Conservation (phyloP, 1,284 basidiomycete genomes). For the Fistulina hepatica region DNA sequence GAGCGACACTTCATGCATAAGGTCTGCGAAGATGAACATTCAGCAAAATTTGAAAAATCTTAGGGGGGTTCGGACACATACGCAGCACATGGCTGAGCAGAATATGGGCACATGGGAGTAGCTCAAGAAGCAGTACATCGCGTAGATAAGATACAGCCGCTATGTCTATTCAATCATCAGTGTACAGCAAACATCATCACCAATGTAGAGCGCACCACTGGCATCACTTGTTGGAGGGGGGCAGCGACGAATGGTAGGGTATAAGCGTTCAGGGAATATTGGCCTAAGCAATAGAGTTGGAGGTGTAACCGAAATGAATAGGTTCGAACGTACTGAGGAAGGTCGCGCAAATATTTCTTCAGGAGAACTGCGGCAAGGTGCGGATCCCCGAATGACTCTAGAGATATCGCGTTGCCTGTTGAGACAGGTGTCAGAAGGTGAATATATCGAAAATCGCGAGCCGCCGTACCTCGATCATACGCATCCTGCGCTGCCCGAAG, state of each 20-base stretch:
- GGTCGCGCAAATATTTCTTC: constrained; percentile 74
- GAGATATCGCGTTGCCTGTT: constrained; percentile 63
- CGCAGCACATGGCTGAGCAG: constrained; percentile 62
- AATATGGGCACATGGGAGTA: constrained; percentile 63
- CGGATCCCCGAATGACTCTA: constrained; percentile 64
- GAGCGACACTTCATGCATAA: constrained; percentile 67
- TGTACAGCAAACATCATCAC: too few species aligned
- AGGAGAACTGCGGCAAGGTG: constrained; percentile 75
- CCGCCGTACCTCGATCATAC: constrained; percentile 57
- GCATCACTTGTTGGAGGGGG: constrained; percentile 45
- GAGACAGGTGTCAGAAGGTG: constrained; percentile 7
- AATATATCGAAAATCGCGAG: background rate
- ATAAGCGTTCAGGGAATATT: constrained; percentile 58
- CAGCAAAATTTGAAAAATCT: constrained; percentile 2
- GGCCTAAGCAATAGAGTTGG: too few species aligned
- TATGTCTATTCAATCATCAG: constrained; percentile 46
- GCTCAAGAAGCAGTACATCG: constrained; percentile 50
- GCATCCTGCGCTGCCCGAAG: constrained; percentile 68
- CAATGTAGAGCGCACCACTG: too few species aligned
- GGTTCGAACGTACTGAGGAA: too few species aligned
- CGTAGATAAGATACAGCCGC: constrained; percentile 51
- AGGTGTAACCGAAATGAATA: too few species aligned
- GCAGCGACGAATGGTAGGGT: constrained; percentile 56
- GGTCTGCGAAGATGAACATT: constrained; percentile 38
- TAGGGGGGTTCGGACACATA: constrained; percentile 29